Evolutionary conservation across 2,329 filamentous ascomycete species (phyloP).

Genomic region (Fusarium equiseti): DNA sequence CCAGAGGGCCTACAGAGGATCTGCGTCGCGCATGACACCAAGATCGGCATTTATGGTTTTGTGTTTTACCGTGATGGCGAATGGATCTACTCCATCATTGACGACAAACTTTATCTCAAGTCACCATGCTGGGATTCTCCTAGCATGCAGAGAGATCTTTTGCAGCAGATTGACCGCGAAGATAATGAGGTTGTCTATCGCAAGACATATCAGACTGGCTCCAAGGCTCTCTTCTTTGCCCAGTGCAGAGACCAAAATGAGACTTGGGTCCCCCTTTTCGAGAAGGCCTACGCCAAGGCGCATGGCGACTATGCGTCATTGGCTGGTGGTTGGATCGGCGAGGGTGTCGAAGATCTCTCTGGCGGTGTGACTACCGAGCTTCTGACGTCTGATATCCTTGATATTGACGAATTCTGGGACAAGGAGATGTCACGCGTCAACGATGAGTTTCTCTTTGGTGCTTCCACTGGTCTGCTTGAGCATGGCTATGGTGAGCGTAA

Average conservation of each 20-base stretch:
- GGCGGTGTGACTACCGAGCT: constrained; percentile 79
- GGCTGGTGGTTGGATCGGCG: constrained; percentile 76
- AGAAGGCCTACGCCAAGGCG: constrained; percentile 87
- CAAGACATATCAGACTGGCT: constrained; percentile 79
- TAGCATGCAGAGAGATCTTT: constrained; percentile 77
- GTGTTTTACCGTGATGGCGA: constrained; percentile 90
- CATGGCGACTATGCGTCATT: constrained; percentile 82
- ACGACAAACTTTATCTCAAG: constrained; percentile 89
- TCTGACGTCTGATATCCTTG: constrained; percentile 76
- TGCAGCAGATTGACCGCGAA: constrained; percentile 80
- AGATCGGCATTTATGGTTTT: constrained; percentile 88
- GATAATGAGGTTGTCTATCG: constrained; percentile 79
- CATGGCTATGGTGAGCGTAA: constrained; percentile 71
- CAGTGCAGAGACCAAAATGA: constrained; percentile 81
- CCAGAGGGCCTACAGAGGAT: constrained; percentile 76
- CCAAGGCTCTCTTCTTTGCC: constrained; percentile 81
- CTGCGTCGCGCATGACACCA: constrained; percentile 79
- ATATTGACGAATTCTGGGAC: constrained; percentile 85
- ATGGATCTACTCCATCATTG: constrained; percentile 92
- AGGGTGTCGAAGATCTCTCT: constrained; percentile 69
- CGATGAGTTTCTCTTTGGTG: constrained; percentile 82
- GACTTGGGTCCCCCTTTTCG: constrained; percentile 83
- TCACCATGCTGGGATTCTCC: constrained; percentile 86
- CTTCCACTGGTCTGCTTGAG: constrained; percentile 72
- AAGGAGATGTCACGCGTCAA: constrained; percentile 86